A percentile compares a stretch with the other conserved stretches of the same genome.
phyloP scores from a whole-genome alignment of 2,329 filamentous ascomycete genomes.

The Penicillium sp. region DNA sequence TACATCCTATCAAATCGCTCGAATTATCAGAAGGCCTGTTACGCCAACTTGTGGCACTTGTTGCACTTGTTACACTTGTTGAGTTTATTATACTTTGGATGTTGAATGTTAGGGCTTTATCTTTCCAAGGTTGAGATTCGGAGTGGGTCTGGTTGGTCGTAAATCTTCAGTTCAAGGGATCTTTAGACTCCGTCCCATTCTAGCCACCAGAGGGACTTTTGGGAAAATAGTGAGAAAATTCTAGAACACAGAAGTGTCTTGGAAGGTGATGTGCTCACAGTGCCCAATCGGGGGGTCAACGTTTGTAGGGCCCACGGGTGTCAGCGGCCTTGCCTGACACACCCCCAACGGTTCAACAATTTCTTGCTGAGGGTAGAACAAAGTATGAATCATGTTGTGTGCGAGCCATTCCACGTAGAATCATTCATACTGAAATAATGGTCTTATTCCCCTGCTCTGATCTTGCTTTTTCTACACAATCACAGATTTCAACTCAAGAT shows the following conservation, averaged over 20 bases:
- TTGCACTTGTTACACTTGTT: neutral
- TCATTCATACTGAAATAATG: neutral
- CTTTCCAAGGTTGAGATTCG: no score
- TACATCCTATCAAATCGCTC: neutral
- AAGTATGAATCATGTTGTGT: neutral
- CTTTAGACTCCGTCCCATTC: no score
- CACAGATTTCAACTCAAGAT: neutral
- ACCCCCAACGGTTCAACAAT: conserved; percentile 11
- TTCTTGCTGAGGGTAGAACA: conserved; percentile 1
- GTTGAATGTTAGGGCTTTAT: no score
- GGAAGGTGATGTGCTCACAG: no score
- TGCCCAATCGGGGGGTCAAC: no score
- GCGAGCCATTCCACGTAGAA: neutral
- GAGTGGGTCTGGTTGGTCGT: no score
- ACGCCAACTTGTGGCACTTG: neutral
- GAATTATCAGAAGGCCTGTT: no score
- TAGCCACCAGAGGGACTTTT: no score
- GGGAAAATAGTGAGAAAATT: no score
- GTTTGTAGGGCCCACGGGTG: neutral
- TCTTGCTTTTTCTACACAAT: neutral
- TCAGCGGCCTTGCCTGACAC: neutral
- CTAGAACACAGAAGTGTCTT: no score
- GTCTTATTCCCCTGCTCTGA: neutral
- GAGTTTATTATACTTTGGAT: no score
- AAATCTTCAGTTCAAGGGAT: no score